Conservation (phyloP, 768 basidiomycete species). For the Hygrophoropsis aurantiaca region DNA sequence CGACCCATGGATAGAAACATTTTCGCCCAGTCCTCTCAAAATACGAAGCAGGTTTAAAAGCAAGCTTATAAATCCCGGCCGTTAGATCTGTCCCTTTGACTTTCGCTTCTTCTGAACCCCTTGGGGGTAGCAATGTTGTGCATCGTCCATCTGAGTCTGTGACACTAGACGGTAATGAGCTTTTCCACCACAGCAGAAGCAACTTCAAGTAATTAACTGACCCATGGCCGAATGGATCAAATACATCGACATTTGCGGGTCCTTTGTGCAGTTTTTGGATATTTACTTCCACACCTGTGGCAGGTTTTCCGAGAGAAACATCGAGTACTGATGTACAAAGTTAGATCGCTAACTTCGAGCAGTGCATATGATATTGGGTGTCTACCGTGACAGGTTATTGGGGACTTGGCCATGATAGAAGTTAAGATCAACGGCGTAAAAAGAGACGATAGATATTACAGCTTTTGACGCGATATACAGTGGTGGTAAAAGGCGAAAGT, state of each 20-base stretch:
- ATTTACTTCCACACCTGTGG: conserved; percentile 60
- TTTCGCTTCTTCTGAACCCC: conserved; percentile 43
- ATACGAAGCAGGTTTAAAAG: conserved; percentile 82
- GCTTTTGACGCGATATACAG: too few relatives aligned
- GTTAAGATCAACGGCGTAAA: too few relatives aligned
- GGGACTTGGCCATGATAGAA: conserved; percentile 55
- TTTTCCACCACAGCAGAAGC: conserved; percentile 8
- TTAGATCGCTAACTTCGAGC: not conserved
- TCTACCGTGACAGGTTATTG: conserved; percentile 90
- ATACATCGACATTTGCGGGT: conserved; percentile 40
- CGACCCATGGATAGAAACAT: conserved; percentile 90
- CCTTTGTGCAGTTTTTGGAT: conserved; percentile 52
- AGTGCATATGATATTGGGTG: not conserved
- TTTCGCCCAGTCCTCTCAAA: conserved; percentile 62
- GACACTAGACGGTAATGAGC: conserved; percentile 49
- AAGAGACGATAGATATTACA: too few relatives aligned
- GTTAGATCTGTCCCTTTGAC: conserved; percentile 45
- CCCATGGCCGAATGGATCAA: conserved; percentile 62
- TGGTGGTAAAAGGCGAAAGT: too few relatives aligned
- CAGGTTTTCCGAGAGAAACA: conserved; percentile 80
- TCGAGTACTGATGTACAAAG: conserved; percentile 68
- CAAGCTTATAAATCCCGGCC: conserved; percentile 70
- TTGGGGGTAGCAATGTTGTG: conserved; percentile 64
- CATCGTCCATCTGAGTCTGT: conserved; percentile 88
- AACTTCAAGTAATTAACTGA: conserved; percentile 29